Base-by-base conservation (phyloP, 2,329 filamentous ascomycete genomes). In the Penicillium concentricum region DNA sequence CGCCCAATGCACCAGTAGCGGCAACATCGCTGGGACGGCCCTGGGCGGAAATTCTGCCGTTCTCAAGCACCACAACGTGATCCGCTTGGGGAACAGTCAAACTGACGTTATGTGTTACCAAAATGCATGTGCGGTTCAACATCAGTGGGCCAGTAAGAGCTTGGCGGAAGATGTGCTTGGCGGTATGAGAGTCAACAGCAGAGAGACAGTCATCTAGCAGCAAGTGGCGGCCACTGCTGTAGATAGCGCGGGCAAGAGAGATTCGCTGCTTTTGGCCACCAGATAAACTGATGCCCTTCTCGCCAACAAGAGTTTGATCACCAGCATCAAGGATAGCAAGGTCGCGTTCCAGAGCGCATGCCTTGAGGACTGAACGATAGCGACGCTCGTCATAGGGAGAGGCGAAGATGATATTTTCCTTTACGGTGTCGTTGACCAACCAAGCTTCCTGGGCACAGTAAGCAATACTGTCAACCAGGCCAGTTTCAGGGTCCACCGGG, bases 231-330 rank as follows among this genome's bases (percentile, higher is more conserved):
- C 92, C 95, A 74, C 91, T 93, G 63, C 91, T 96, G 76, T 99
- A 99, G n/a, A 99, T 82, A 1, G 94, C 94, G 64, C 94, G 87
- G n/a, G 94, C 94, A 43, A 99, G 83, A 15, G 93, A 97, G 50
- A 99, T 97, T 57, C 94, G 88, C 75, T 99, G 94, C 76, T 97
- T 97, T 76, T 99, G 94, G 7, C 94, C 94, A 61, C 94, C 94
- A 7, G 94, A 99, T 15, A 99, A 84, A 16, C 93, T 93, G 60
- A 99, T 96, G 34, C 94, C 94, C 76, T 97, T 99, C 72, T 99
- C 94, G 50, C 94, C 94, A 32, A 99, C 94, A 22, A 97, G 79
- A 0, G 94, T 97, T 74, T 95, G 86, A 71, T 99, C 94, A 39
- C 94, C 94, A 58, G 88, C 87, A 72, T 97, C 92, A 2, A 99